Evolutionary conservation across 2,329 filamentous ascomycete species (phyloP).

Genomic region (Drechslera avenae): DNA sequence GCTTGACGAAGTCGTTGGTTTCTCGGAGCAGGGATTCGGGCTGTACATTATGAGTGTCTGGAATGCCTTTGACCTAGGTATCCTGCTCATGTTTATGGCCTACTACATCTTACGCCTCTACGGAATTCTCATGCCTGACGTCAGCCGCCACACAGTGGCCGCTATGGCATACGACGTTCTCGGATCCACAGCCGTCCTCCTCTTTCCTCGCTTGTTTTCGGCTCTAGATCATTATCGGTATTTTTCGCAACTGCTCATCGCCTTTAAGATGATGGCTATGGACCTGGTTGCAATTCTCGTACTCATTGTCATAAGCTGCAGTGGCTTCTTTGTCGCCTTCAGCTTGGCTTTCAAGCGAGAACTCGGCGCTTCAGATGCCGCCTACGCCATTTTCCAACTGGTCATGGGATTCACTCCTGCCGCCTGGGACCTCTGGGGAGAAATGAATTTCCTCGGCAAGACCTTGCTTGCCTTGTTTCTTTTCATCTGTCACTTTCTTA

Average conservation of each 20-base stretch:
- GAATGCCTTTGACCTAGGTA: slow-evolving; percentile 94
- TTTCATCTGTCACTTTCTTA: slow-evolving; percentile 92
- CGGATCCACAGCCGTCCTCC: slow-evolving; percentile 84
- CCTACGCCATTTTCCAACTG: slow-evolving; percentile 90
- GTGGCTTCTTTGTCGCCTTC: slow-evolving; percentile 95
- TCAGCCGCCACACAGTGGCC: slow-evolving; percentile 70
- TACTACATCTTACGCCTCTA: slow-evolving; percentile 92
- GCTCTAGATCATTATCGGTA: slow-evolving; percentile 94
- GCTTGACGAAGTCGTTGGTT: slow-evolving; percentile 93
- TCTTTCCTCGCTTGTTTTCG: slow-evolving; percentile 90
- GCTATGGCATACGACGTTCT: slow-evolving; percentile 92
- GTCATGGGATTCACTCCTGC: slow-evolving; percentile 95
- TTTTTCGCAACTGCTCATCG: slow-evolving; percentile 92
- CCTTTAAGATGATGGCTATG: slow-evolving; percentile 90
- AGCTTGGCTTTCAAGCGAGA: slow-evolving; percentile 76
- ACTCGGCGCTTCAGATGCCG: slow-evolving; percentile 73
- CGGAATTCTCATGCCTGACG: slow-evolving; percentile 80
- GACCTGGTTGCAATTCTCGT: slow-evolving; percentile 85
- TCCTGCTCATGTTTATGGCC: slow-evolving; percentile 79
- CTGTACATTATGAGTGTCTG: slow-evolving; percentile 98
- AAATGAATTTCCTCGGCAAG: slow-evolving; percentile 79
- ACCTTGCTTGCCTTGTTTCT: slow-evolving; percentile 79
- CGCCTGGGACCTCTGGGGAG: slow-evolving; percentile 87
- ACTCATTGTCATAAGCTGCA: slow-evolving; percentile 84
- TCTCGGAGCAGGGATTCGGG: slow-evolving; percentile 95